Evolutionary conservation across 164 flowering plant genomes (phyloP), one percentile per base, ranked within the genome.

Genomic region (Tinospora cordifolia): DNA sequence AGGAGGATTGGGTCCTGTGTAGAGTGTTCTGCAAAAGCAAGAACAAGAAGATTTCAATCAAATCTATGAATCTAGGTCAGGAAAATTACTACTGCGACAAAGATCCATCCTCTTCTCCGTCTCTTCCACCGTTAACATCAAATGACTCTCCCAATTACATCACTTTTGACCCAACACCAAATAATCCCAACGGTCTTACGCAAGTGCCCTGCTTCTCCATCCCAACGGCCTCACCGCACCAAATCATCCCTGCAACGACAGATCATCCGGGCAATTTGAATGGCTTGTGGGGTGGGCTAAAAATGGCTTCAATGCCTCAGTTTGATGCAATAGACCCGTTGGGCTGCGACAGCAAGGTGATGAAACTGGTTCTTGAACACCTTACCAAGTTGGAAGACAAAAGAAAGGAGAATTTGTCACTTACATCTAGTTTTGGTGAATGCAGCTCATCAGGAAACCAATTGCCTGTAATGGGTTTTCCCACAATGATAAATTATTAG

Each of bases 121-220:
- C 60, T 54, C 60, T n/a, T 8, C 60, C 60, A 19, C 60, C 24
- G 6, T 54, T 54, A 54, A 54, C 60, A 54, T 21, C 60, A 54
- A 54, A 24, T 2, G 60, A 54, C 36, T 30, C 36, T 54, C 47
- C 12, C 47, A 19, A 21, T 54, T 19, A 21, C 25, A 54, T 54
- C 60, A 54, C 5, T 54, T 54, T 54, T 17, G 60, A 17, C 60
- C 60, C n/a, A 54, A 54, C 60, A n/a, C 60, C 60, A 51, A 22
- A 22, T n/a, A 54, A n/a, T 22, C 7, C 60, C 19, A 54, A 19
- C 4, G 60, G n/a, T 8, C n/a, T n/a, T 54, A 25, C 5, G 60
- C 60, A 54, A 54, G 60, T 54, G 60, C 60, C 60, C 60, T 54
- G 60, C 60, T 54, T 54, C 60, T 54, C 60, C 60, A 54, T 54